These are phyloP conservation scores for Ensete glaucum DNA, from an alignment of 176 grass and related monocot species.

Conservation along the genomic window DNA sequence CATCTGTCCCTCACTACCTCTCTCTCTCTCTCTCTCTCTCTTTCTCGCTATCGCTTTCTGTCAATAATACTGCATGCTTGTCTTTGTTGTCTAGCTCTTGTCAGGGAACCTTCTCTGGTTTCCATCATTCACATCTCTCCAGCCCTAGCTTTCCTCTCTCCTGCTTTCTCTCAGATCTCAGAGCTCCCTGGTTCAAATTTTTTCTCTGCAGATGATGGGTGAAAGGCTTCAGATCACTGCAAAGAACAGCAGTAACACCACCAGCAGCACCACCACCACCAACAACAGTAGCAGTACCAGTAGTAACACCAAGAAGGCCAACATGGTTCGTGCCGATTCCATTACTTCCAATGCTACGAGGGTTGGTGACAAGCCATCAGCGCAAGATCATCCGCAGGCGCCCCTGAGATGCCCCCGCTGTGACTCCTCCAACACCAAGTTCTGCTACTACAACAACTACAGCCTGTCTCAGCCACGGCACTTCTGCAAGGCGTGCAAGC, in stretches of 20 bases:
- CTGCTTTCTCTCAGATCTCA: not conserved
- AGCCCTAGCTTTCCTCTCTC: not conserved
- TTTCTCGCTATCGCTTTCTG: not conserved
- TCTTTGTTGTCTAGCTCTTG: conserved; percentile 15
- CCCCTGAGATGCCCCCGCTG: conserved; percentile 11
- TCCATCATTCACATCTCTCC: not conserved
- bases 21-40: not conserved
- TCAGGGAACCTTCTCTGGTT: conserved; percentile 10
- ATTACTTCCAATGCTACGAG: not conserved
- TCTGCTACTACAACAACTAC: conserved; percentile 24
- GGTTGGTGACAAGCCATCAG: not conserved
- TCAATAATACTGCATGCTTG: conserved; percentile 21
- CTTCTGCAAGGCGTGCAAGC: conserved; percentile 21
- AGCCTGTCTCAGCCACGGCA: conserved; percentile 18
- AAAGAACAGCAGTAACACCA: not conserved
- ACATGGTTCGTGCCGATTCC: not conserved
- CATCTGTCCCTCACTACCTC: not conserved
- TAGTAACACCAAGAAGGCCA: not conserved
- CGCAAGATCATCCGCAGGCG: not conserved
- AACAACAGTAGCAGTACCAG: not conserved
- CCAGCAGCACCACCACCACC: not conserved
- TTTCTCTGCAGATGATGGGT: conserved; percentile 13
- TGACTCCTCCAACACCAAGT: conserved; percentile 18
- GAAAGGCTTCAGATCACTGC: not conserved
- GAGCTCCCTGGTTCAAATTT: not conserved